Evolutionary conservation across 768 basidiomycete genomes (phyloP).

Genomic region (Lactifluus pinguis): DNA sequence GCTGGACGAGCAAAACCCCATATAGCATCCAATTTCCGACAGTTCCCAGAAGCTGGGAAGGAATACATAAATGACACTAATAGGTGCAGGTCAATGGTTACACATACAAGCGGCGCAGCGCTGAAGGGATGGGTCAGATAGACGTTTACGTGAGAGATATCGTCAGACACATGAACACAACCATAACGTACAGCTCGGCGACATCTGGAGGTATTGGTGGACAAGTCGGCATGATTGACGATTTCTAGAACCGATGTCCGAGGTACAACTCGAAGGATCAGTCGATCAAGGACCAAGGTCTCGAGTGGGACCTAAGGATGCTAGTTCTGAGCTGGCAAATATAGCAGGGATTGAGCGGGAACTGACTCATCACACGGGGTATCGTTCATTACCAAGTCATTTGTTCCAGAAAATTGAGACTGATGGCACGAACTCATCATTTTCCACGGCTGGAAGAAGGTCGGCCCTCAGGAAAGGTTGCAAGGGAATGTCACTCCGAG

Average conservation of each 20-base stretch:
- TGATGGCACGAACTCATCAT: no score
- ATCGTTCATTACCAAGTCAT: not conserved
- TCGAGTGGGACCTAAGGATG: not conserved
- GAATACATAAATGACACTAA: not conserved
- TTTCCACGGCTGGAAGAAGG: no score
- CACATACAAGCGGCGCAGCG: not conserved
- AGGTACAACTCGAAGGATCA: not conserved
- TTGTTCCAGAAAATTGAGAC: no score
- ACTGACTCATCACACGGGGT: not conserved
- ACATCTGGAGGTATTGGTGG: not conserved
- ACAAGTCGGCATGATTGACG: not conserved
- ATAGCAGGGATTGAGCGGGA: not conserved
- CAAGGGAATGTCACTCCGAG: no score
- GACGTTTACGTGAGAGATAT: not conserved
- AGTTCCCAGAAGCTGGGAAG: not conserved
- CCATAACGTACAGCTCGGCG: not conserved
- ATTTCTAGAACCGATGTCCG: not conserved
- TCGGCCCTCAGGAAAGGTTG: no score
- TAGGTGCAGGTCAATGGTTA: not conserved
- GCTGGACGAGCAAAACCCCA: constrained; percentile 3
- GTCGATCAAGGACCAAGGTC: not conserved
- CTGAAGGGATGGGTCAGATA: not conserved
- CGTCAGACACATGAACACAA: not conserved
- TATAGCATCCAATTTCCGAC: constrained; percentile 8
- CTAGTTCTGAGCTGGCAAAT: not conserved